Conservation (phyloP, 176 grass and related monocot genomes). For the Melocanna baccifera region DNA sequence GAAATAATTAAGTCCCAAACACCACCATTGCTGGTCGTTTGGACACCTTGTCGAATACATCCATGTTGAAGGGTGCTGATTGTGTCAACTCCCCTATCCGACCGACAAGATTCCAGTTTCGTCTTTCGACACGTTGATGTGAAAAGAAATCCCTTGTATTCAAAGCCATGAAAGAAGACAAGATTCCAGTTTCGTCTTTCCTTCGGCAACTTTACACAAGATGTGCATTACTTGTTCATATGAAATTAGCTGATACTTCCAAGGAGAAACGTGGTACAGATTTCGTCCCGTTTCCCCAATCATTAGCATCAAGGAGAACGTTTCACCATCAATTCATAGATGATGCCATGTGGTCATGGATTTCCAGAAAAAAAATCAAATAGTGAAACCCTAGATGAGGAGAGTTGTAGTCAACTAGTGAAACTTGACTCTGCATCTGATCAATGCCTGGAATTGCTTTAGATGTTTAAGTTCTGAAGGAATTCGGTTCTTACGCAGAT, state of each 20-base stretch:
- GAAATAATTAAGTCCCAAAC: too few species aligned
- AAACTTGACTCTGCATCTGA: not conserved
- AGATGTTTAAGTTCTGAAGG: not conserved
- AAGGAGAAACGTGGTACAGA: not conserved
- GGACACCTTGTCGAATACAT: too few species aligned
- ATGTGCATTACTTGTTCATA: not conserved
- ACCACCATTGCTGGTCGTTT: too few species aligned
- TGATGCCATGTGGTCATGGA: not conserved
- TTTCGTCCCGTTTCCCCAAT: not conserved
- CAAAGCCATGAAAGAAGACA: too few species aligned
- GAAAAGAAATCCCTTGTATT: too few species aligned
- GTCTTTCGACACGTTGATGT: too few species aligned
- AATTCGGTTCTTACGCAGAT: not conserved
- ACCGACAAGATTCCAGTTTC: too few species aligned
- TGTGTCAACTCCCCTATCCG: too few species aligned
- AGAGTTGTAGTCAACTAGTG: too few species aligned
- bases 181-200: not conserved
- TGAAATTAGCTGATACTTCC: not conserved
- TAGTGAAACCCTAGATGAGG: too few species aligned
- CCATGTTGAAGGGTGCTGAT: too few species aligned
- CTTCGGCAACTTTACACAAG: not conserved
- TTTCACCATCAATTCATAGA: not conserved
- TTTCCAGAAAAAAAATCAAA: not conserved
- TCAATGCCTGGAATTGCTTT: not conserved
- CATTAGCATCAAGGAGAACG: not conserved